Conservation (phyloP, 2,329 filamentous ascomycete species). For the Iodosphaeria phyllophila region DNA sequence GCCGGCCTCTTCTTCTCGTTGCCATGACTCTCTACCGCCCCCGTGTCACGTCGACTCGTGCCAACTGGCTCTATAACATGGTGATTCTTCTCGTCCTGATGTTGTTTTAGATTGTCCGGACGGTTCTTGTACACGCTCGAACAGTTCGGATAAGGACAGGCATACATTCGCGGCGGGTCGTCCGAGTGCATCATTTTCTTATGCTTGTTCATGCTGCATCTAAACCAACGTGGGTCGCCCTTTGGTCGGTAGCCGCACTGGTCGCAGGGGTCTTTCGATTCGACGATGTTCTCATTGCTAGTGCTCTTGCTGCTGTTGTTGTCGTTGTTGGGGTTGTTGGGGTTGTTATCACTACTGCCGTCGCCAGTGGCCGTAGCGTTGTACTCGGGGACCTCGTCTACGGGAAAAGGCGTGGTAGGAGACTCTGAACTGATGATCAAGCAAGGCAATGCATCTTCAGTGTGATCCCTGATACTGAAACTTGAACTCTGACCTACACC, state of each 20-base stretch:
- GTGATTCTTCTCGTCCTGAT: slow-evolving; percentile 36
- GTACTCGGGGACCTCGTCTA: too few relatives aligned
- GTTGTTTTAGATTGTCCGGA: slow-evolving; percentile 34
- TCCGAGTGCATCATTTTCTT: slow-evolving; percentile 32
- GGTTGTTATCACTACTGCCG: not conserved
- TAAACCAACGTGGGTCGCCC: slow-evolving; percentile 38
- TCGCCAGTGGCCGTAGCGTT: slow-evolving; percentile 1
- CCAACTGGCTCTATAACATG: too few relatives aligned
- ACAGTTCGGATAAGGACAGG: slow-evolving; percentile 33
- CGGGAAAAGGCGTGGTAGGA: too few relatives aligned
- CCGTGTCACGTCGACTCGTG: too few relatives aligned
- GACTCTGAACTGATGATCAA: too few relatives aligned
- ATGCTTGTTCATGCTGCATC: slow-evolving; percentile 39
- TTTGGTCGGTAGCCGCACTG: slow-evolving; percentile 35
- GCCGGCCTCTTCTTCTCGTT: too few relatives aligned
- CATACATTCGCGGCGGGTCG: slow-evolving; percentile 29
- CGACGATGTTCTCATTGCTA: slow-evolving; percentile 16
- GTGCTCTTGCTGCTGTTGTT: not conserved
- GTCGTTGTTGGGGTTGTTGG: too few relatives aligned
- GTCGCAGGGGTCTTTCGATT: slow-evolving; percentile 27
- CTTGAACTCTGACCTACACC: too few relatives aligned
- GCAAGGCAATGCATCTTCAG: too few relatives aligned
- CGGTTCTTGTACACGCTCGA: slow-evolving; percentile 35
- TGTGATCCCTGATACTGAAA: too few relatives aligned
- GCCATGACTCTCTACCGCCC: too few relatives aligned